Conservation (phyloP, 768 basidiomycete species). For the Omphalotus guepiniiformis region DNA sequence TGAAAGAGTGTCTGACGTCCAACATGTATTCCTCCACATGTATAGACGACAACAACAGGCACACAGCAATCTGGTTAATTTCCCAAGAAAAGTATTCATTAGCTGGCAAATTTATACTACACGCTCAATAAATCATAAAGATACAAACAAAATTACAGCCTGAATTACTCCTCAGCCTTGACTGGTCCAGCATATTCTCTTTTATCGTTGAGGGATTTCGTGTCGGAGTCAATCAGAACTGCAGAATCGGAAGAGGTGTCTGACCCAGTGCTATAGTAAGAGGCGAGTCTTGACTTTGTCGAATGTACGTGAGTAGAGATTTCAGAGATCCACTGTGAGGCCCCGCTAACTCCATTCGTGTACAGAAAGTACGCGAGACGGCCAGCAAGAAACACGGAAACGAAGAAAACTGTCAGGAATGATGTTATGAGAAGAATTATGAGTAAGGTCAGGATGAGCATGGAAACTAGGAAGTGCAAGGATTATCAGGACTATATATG, state of each 20-base stretch:
- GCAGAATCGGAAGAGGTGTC: conserved; percentile 1
- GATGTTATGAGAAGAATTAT: conserved; percentile 25
- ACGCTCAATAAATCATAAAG: neutral
- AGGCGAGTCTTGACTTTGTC: conserved; percentile 15
- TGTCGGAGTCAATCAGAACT: neutral
- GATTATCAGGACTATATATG: neutral
- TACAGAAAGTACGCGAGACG: conserved; percentile 22
- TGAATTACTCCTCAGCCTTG: neutral
- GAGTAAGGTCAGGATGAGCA: conserved; percentile 17
- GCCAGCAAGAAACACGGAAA: conserved; percentile 19
- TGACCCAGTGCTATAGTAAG: neutral
- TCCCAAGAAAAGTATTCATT: too few species aligned
- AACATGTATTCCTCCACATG: too few species aligned
- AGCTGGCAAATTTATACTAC: too few species aligned
- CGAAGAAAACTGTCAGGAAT: conserved; percentile 17
- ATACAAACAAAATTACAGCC: neutral
- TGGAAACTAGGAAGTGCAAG: conserved; percentile 12
- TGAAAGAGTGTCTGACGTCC: too few species aligned
- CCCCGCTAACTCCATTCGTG: conserved; percentile 19
- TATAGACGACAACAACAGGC: too few species aligned
- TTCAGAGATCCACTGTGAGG: conserved; percentile 26
- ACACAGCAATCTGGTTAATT: too few species aligned
- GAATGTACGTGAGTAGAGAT: conserved; percentile 10
- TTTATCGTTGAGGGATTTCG: neutral
- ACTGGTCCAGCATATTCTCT: neutral